Base-by-base conservation (phyloP, 768 basidiomycete genomes). In the Gymnopilus dilepis region DNA sequence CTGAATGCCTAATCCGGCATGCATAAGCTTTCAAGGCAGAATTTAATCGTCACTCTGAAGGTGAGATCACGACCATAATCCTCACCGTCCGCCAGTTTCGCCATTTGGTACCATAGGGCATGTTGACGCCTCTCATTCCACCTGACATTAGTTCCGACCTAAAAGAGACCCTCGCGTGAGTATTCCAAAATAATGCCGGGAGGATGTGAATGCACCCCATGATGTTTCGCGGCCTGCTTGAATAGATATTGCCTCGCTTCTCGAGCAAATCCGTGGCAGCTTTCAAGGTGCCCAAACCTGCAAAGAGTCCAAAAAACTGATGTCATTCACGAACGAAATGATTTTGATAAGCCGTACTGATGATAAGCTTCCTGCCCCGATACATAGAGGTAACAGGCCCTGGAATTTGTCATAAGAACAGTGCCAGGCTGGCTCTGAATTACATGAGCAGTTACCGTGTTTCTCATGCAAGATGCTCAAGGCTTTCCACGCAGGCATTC, bases 11-110 rank as follows among this genome's bases (percentile, higher is more conserved):
- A 73, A 62, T 8, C 69, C 69, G 0, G 68, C 69, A 59, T 70
- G 69, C 69, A 73, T 72, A 13, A 73, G 61, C 71, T 72, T 9
- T 22, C 28, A 58, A 2, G 9, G 30, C 28, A 6, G 28, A 62
- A 38, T 21, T 53, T 59, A 17, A 38, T 59, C 22, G 43, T 51
- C 8, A 15, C 11, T 31, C 9, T 13, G 17, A 38, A 13, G 24
- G 1, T 11, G 11, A 51, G 21, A 22, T 13, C 38, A 26, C 24
- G 21, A 15, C 3, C 4, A 59, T 28, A 31, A 13, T 2, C 64
- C 74, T 60, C 42, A 77, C 76, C 24, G 71, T 66, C 68, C 73
- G 65, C 74, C 74, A 77, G 37, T 71, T 73, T 9, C 74, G 69
- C 70, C 75, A 77, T 19, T 67, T 60, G 28, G 67, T 62, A 11